Evolutionary conservation across 345 rosid genomes (phyloP).

Genomic region (Luvunga scandens): DNA sequence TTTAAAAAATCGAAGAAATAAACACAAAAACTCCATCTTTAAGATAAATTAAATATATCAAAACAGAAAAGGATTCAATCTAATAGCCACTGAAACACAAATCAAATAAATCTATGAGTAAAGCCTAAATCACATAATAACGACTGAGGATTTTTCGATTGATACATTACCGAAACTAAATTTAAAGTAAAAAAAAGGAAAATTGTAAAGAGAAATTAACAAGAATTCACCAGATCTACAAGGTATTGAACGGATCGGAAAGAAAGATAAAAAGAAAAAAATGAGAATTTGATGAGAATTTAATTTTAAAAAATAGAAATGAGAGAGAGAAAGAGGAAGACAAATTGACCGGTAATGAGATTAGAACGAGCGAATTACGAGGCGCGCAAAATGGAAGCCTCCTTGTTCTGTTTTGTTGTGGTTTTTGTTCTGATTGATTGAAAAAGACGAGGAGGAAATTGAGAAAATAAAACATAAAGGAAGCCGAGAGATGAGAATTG

Average conservation of each 20-base stretch:
- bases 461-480: slow-evolving; percentile 3
- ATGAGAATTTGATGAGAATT: neutral
- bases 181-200: neutral
- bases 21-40: neutral
- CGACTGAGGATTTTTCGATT: neutral
- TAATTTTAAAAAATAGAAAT: neutral
- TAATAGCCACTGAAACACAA: neutral
- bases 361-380: neutral
- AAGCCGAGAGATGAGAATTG: neutral
- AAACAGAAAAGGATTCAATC: neutral
- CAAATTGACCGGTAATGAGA: neutral
- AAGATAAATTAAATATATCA: neutral
- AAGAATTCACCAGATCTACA: neutral
- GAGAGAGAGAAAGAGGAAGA: neutral
- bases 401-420: neutral
- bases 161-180: neutral
- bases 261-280: neutral
- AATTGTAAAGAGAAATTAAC: neutral
- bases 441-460: neutral
- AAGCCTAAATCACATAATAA: neutral
- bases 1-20: neutral
- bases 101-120: neutral
- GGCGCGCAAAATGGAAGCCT: neutral
- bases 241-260: neutral
- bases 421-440: neutral